Conservation (phyloP, 1,139 yeast species). For the Pichia norvegensis region DNA sequence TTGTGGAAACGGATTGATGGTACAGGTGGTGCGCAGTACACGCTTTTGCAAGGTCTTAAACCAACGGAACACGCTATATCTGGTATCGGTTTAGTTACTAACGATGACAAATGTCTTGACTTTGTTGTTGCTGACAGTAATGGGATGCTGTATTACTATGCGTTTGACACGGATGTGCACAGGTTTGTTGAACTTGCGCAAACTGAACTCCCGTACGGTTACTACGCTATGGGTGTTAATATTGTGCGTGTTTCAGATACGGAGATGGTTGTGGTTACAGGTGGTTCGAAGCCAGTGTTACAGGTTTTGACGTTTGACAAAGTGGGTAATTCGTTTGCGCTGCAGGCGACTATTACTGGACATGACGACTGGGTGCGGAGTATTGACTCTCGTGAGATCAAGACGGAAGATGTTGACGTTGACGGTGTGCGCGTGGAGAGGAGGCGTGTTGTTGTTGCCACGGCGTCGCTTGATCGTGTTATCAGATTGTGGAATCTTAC, state of each 20-base stretch:
- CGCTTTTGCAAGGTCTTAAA: constrained; percentile 30
- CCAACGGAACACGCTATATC: constrained; percentile 37
- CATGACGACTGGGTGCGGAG: constrained; percentile 94
- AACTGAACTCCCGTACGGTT: constrained; percentile 40
- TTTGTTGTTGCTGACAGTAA: constrained; percentile 61
- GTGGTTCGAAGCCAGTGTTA: constrained; percentile 63
- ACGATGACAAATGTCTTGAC: constrained; percentile 14
- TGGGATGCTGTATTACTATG: constrained; percentile 53
- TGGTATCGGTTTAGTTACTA: constrained; percentile 25
- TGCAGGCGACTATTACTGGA: constrained; percentile 56
- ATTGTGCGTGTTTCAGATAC: constrained; percentile 34
- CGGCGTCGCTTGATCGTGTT: constrained; percentile 86
- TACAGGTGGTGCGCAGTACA: constrained; percentile 20
- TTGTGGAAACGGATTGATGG: constrained; percentile 47
- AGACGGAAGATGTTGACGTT: constrained; percentile 8
- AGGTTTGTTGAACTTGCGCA: constrained; percentile 29
- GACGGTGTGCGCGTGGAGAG: constrained; percentile 17
- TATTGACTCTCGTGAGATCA: constrained; percentile 49
- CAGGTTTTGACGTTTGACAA: constrained; percentile 46
- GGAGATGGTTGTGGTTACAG: constrained; percentile 59
- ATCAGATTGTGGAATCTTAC: constrained; percentile 77
- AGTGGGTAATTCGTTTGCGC: constrained; percentile 14
- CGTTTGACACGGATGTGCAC: constrained; percentile 12
- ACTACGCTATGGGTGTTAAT: constrained; percentile 61
- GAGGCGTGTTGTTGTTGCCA: constrained; percentile 58